Conservation (phyloP, 2,329 filamentous ascomycete genomes). For the Hymenoscyphus fructigenus region DNA sequence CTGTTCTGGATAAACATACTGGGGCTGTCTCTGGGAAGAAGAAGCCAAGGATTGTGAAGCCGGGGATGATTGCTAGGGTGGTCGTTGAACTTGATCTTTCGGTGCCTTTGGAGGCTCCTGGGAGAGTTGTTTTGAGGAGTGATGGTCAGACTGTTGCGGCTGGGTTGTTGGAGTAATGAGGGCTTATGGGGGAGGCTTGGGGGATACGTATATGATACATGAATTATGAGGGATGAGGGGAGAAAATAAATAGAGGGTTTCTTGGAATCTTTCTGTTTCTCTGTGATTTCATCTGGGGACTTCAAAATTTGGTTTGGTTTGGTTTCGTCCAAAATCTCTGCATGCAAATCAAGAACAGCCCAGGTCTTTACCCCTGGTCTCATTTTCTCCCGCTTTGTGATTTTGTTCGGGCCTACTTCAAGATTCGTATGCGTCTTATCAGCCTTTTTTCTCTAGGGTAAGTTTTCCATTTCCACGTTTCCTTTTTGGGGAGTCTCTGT, state of each 20-base stretch:
- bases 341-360: too few relatives aligned
- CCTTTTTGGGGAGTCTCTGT: too few relatives aligned
- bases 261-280: too few relatives aligned
- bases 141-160: slow-evolving; percentile 84
- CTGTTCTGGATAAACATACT: slow-evolving; percentile 74
- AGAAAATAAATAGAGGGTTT: not conserved
- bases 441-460: too few relatives aligned
- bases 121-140: slow-evolving; percentile 76
- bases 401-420: too few relatives aligned
- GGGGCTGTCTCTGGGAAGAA: slow-evolving; percentile 72
- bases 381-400: too few relatives aligned
- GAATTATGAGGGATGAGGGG: not conserved
- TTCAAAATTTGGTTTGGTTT: too few relatives aligned
- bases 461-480: too few relatives aligned
- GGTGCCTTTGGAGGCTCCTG: slow-evolving; percentile 77
- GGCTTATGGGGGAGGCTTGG: not conserved
- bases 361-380: too few relatives aligned
- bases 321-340: too few relatives aligned
- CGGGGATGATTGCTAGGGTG: slow-evolving; percentile 74
- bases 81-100: slow-evolving; percentile 70
- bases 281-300: too few relatives aligned
- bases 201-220: not conserved
- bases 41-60: slow-evolving; percentile 80
- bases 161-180: slow-evolving; percentile 68
- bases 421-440: too few relatives aligned